These are phyloP conservation scores for Candida ipomoeae DNA, from an alignment of 805 yeast genomes.

Conservation along the genomic window DNA sequence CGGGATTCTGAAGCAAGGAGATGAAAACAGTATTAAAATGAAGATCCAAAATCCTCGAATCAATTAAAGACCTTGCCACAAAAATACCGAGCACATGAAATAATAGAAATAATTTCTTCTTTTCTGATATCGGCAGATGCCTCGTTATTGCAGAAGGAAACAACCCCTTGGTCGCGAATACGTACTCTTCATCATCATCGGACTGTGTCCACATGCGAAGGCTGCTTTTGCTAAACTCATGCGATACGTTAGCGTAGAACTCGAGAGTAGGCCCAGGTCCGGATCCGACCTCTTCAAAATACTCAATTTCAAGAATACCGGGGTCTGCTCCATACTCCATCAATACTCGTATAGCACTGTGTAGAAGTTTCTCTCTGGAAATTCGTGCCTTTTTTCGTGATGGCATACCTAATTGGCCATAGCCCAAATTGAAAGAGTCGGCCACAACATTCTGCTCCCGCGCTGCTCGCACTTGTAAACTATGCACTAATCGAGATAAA, in stretches of 20 bases:
- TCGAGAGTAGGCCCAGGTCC: constrained; percentile 96
- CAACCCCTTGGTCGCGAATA: constrained; percentile 48
- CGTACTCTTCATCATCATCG: constrained; percentile 31
- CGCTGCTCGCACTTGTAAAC: constrained; percentile 52
- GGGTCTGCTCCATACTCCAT: constrained; percentile 75
- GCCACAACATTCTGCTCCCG: constrained; percentile 13
- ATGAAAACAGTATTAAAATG: constrained; percentile 71
- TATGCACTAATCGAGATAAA: constrained; percentile 71
- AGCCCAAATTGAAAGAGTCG: constrained; percentile 14
- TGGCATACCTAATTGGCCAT: constrained; percentile 61
- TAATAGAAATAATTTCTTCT: constrained; percentile 40
- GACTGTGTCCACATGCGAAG: constrained; percentile 65
- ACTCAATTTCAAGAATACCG: constrained; percentile 80
- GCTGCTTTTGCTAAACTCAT: constrained; percentile 57
- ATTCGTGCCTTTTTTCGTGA: constrained; percentile 76
- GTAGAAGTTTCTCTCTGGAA: constrained; percentile 62
- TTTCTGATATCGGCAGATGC: constrained; percentile 29
- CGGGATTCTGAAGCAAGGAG: constrained; percentile 44
- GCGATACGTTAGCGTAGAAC: constrained; percentile 79
- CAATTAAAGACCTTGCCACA: constrained; percentile 81
- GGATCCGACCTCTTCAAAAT: constrained; percentile 87
- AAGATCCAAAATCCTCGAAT: constrained; percentile 84
- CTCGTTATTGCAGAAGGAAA: constrained; percentile 66
- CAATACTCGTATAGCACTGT: constrained; percentile 75
- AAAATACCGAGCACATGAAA: constrained; percentile 76